Conservation (phyloP, 2,329 filamentous ascomycete genomes). For the Aureobasidium namibiae region DNA sequence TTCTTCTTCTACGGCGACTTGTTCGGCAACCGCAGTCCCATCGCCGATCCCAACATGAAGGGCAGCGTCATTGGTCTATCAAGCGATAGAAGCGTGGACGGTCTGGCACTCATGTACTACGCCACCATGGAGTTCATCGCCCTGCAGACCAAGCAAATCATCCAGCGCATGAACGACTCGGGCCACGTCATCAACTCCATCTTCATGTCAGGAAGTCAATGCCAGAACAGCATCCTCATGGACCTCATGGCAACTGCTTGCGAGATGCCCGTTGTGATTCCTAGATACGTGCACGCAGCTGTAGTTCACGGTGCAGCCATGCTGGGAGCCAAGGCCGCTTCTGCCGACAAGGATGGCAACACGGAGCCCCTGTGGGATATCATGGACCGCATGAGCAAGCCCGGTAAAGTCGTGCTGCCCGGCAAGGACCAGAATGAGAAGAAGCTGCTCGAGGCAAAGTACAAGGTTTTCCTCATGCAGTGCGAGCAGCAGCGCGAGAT, state of each 20-base stretch:
- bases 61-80: conserved; percentile 81
- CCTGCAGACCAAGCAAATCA: conserved; percentile 90
- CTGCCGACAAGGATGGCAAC: conserved; percentile 64
- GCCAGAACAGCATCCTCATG: conserved; percentile 92
- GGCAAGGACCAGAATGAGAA: conserved; percentile 65
- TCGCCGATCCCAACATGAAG: conserved; percentile 89
- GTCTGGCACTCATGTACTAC: conserved; percentile 87
- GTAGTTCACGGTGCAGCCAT: conserved; percentile 98
- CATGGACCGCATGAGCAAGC: conserved; percentile 96
- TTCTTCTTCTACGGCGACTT: conserved; percentile 98
- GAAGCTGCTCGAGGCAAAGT: conserved; percentile 77
- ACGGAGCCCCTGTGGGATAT: conserved; percentile 90
- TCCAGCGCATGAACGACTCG: conserved; percentile 84
- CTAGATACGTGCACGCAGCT: conserved; percentile 86
- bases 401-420: conserved; percentile 74
- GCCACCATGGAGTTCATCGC: conserved; percentile 97
- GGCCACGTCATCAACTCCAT: conserved; percentile 85
- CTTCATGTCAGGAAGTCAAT: conserved; percentile 98
- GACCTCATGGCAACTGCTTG: conserved; percentile 83
- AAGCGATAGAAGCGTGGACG: conserved; percentile 78
- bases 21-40: conserved; percentile 90
- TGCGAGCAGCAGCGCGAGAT: conserved; percentile 79
- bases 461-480: conserved; percentile 91
- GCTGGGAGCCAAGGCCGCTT: conserved; percentile 95
- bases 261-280: conserved; percentile 86